Evolutionary conservation across 2,329 filamentous ascomycete genomes (phyloP).

Genomic region (Atkinsonella hypoxylon): DNA sequence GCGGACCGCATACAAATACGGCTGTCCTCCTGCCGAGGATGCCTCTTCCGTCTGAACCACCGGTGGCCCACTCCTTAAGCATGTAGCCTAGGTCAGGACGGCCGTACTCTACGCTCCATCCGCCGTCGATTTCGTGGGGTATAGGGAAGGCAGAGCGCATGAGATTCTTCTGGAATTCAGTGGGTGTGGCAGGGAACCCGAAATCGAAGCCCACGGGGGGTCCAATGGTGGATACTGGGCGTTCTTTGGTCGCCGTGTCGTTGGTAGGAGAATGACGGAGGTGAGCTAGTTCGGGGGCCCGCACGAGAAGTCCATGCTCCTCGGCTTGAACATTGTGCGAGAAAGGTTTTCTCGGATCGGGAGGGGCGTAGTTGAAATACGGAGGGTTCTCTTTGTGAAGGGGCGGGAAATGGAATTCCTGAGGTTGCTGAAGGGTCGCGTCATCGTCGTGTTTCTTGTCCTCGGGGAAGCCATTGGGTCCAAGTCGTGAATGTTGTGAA

Average conservation of each 20-base stretch:
- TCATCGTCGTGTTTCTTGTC: conserved; percentile 25
- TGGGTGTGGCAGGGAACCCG: conserved; percentile 74
- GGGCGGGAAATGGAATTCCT: conserved; percentile 47
- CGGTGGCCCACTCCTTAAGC: conserved; percentile 68
- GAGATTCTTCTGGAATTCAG: conserved; percentile 76
- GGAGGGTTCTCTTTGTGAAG: conserved; percentile 37
- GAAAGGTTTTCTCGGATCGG: conserved; percentile 15
- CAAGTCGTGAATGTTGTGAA: conserved; percentile 12
- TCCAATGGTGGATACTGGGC: conserved; percentile 45
- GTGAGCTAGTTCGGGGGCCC: conserved; percentile 44
- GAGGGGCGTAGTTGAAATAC: conserved; percentile 47
- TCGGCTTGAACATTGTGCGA: conserved; percentile 10
- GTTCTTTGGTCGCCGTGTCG: conserved; percentile 14
- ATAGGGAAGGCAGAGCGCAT: conserved; percentile 83
- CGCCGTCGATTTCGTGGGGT: conserved; percentile 56
- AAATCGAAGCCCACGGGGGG: conserved; percentile 58
- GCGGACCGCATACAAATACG: conserved; percentile 86
- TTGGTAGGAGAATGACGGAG: conserved; percentile 36
- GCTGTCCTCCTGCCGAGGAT: conserved; percentile 71
- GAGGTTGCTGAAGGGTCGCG: conserved; percentile 12
- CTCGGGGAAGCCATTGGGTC: conserved; percentile 25
- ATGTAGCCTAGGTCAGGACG: conserved; percentile 80
- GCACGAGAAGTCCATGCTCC: conserved; percentile 20
- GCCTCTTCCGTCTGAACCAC: conserved; percentile 51
- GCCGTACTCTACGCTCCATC: conserved; percentile 88